phyloP scores from a whole-genome alignment of 805 yeast genomes.

The Pichia nakasei region DNA sequence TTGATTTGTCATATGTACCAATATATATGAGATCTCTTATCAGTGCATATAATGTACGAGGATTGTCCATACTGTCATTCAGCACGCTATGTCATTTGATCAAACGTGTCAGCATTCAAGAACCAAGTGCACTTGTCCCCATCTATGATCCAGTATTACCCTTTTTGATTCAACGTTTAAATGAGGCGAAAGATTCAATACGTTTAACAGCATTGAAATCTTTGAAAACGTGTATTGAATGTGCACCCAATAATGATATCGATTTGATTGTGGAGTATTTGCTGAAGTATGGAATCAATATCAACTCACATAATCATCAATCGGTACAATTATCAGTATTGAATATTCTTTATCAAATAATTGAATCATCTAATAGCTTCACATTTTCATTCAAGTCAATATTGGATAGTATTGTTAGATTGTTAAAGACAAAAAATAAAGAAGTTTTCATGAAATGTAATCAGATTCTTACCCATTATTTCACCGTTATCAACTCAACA shows the following conservation, averaged over 20 bases:
- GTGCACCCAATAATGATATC: slow-evolving; percentile 29
- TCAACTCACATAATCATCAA: slow-evolving; percentile 32
- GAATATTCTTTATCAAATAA: slow-evolving; percentile 35
- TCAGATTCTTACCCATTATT: slow-evolving; percentile 29
- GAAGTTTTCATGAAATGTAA: slow-evolving; percentile 14
- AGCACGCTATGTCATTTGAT: slow-evolving; percentile 47
- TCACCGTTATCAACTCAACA: slow-evolving; percentile 25
- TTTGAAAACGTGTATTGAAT: slow-evolving; percentile 45
- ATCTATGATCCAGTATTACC: slow-evolving; percentile 43
- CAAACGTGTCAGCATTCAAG: slow-evolving; percentile 52
- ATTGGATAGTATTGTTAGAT: slow-evolving; percentile 18
- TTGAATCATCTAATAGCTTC: slow-evolving; percentile 25
- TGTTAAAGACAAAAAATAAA: slow-evolving; percentile 14
- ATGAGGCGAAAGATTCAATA: slow-evolving; percentile 31
- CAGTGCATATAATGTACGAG: slow-evolving; percentile 33
- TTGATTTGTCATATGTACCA: slow-evolving; percentile 41
- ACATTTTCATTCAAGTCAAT: slow-evolving; percentile 23
- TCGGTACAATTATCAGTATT: slow-evolving; percentile 36
- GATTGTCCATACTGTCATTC: slow-evolving; percentile 37
- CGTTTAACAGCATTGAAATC: slow-evolving; percentile 41
- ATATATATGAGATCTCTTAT: slow-evolving; percentile 42
- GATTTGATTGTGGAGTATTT: slow-evolving; percentile 31
- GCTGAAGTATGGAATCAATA: slow-evolving; percentile 33
- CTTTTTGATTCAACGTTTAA: slow-evolving; percentile 37
- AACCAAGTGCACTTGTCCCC: slow-evolving; percentile 32